Base-by-base conservation (phyloP, 2,329 filamentous ascomycete species). In the Penicillium paneum region DNA sequence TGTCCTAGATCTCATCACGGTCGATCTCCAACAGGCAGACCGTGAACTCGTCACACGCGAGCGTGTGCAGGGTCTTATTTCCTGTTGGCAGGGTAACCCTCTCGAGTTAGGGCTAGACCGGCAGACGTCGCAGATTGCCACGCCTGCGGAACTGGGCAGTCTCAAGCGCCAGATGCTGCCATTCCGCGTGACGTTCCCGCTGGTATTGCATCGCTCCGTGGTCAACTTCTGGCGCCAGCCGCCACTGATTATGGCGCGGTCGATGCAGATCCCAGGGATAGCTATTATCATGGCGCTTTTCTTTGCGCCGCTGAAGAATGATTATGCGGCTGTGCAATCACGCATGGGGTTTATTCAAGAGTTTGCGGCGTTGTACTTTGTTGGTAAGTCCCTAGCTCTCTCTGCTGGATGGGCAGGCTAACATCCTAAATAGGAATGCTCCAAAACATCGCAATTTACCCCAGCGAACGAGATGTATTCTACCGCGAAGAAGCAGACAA, bases 391-490 rank as follows among this genome's bases (percentile, higher is more conserved):
- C 3, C 8, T 3, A 7, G 8, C 2, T 34, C 29, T 24, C 13
- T 44, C n/a, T 5, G 12, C 12, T 31, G 5, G 42, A 3, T 2
- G 0, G 3, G 2, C 7, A 46, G 15, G 4, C 32, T 31, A 13
- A 46, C 26, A 10, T 15, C n/a, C n/a, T 8, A 8, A 39, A 19
- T 6, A 82, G 88, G 88, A 28, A 90, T 91, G 87, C 78, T 91
- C 12, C 87, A 91, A 69, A 91, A 91, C 64, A 85, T 91, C 4
- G 86, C 87, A 3, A 79, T 89, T 8, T 91, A 91, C 65, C 88
- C 88, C 0, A 76, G 76, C 38, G 88, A 91, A 66, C 80, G 87
- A 4, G 87, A 90, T 53, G 87, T 91, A 0, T 91, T 91, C 68
- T 90, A 91, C 66, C 82, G 86, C 60, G 89, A 92, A 72, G 82